Evolutionary conservation across 225 moss, liverwort and hornwort genomes (phyloP).

Genomic region (Climacium dendroides): DNA sequence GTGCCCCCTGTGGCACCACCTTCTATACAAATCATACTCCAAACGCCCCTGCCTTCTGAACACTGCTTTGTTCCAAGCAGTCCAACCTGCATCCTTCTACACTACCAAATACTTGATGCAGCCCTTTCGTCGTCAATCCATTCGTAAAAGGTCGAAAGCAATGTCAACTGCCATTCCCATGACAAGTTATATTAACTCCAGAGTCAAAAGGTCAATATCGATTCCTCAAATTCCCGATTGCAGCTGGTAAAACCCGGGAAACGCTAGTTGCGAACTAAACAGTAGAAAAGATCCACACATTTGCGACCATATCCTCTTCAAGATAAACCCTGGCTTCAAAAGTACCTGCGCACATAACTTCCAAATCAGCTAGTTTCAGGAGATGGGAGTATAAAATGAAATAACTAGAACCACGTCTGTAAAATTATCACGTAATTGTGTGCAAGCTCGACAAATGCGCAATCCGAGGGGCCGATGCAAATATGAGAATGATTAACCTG

Average conservation of each 20-base stretch:
- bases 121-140: background rate
- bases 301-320: background rate
- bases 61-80: background rate
- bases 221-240: background rate
- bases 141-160: background rate
- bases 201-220: background rate
- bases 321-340: background rate
- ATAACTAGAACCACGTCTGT: background rate
- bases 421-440: background rate
- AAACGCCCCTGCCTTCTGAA: background rate
- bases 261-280: background rate
- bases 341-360: background rate
- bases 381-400: background rate
- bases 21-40: slow-evolving; percentile 18
- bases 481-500: background rate
- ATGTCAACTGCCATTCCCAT: background rate
- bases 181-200: background rate
- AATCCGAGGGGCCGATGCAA: background rate
- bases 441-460: background rate
- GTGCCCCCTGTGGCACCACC: slow-evolving; percentile 17
- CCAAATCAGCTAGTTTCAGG: background rate
- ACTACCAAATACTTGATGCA: background rate
- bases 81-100: slow-evolving; percentile 31
- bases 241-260: background rate
- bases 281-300: background rate